Conservation (phyloP, 306 rosid genomes). For the Ziziphus jujuba region DNA sequence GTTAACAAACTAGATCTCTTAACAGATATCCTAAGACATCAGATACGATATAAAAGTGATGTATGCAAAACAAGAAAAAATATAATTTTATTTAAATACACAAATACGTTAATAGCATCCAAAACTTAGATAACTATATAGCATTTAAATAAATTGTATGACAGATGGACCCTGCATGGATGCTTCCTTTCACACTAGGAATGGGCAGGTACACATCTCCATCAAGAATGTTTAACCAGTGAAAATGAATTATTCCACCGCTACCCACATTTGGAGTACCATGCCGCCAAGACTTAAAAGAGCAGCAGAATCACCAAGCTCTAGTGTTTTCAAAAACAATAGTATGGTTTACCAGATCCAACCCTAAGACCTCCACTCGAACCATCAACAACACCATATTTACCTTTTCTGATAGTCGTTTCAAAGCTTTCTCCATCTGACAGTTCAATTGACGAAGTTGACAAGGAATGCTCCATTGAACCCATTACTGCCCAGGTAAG, state of each 20-base stretch:
- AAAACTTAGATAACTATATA: not conserved
- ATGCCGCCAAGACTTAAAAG: slow-evolving; percentile 90
- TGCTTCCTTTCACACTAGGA: slow-evolving; percentile 75
- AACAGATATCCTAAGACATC: no score
- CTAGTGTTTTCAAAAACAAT: slow-evolving; percentile 64
- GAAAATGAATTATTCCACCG: slow-evolving; percentile 97
- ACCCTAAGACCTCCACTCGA: slow-evolving; percentile 78
- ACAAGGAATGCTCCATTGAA: slow-evolving; percentile 82
- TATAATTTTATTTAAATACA: not conserved
- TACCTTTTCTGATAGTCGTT: slow-evolving; percentile 27
- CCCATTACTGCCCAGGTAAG: slow-evolving; percentile 71
- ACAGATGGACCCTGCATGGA: slow-evolving; percentile 56
- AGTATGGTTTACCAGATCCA: slow-evolving; percentile 93
- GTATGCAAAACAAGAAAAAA: no score
- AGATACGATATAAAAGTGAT: no score
- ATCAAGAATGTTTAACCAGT: slow-evolving; percentile 89
- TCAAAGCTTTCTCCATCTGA: slow-evolving; percentile 75
- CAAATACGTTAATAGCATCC: not conserved
- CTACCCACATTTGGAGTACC: slow-evolving; percentile 73
- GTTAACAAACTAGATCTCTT: no score
- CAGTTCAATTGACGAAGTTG: slow-evolving; percentile 76
- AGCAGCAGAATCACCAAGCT: slow-evolving; percentile 64
- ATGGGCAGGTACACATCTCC: slow-evolving; percentile 97
- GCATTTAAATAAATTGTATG: slow-evolving; percentile 22
- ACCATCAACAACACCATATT: slow-evolving; percentile 29